Evolutionary conservation across 2,329 filamentous ascomycete species (phyloP), one percentile per base, ranked within the genome.

Genomic region (Fusarium luffae): DNA sequence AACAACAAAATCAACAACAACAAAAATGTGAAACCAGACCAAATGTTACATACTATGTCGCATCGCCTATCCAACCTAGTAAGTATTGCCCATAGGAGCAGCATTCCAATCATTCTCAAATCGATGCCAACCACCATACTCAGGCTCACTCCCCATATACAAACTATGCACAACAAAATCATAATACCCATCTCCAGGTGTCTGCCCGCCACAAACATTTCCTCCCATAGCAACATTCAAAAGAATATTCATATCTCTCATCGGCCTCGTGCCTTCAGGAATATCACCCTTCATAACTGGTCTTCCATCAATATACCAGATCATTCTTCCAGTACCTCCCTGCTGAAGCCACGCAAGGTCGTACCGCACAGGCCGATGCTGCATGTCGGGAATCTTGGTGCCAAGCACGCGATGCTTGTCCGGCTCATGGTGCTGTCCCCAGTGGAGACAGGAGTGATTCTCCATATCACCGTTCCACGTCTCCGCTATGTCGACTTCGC

Each of bases 151-250:
- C 32, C 79, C 82, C 81, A 89, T 81, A 67, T 81, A 84, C 50
- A 89, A 66, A 25, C 81, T 80, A 59, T 86, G 83, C 1, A 89
- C 78, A 4, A 88, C 82, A 76, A 89, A 82, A 59, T 89, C 87
- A 71, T 89, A 89, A 23, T 79, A 76, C 0, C 87, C 87, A 67
- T 88, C 83, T 1, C 71, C 75, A 1, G 87, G 87, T 16, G 80
- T 77, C 71, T 81, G 82, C 0, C 85, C 86, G 18, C 82, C 77
- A 68, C 86, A 88, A 7, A 89, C 87, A 62, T 86, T 88, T 0
- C 87, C 87, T 0, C 87, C 87, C 84, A 89, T 88, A 2, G 87
- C 87, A n/a, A 89, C 81, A 61, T 89, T 89, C 19, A 89, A 81
- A 63, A 89, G 76, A 11, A 89, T 78, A 19, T 82, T 83, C 77